Base-by-base conservation (phyloP, 2,329 filamentous ascomycete species). In the Phialophora verrucosa region DNA sequence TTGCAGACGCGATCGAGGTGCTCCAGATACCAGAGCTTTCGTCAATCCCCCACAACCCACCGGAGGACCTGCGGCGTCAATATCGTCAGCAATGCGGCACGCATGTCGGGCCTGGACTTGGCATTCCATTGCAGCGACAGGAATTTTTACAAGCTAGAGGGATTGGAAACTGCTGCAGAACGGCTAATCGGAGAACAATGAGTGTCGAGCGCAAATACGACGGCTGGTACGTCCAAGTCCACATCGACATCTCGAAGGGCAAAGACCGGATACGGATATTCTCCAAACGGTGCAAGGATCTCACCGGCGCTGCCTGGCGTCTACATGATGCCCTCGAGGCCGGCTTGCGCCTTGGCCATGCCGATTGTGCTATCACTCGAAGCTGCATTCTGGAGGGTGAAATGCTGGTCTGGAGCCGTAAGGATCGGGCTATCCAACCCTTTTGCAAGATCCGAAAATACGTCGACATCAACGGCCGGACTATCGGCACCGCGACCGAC, bases 211-310 rank as follows among this genome's bases (percentile, higher is more conserved):
- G 88, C 59, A 96, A 96, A 75, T 87, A 96, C 68, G 92, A 96
- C 73, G 92, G 91, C 12, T 93, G 97, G 76, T 97, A 95, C 71
- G 96, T 91, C 72, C 93, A 97, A 76, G 87, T 97, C 32, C 93
- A 97, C 73, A 81, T 97, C 47, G 88, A 96, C 73, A 79, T 91
- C 6, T 80, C 80, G 8, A 87, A 85, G 58, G 79, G 79, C 17
- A n/a, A 75, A 65, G 74, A 83, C 0, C 85, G 83, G 56, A 87
- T 96, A 31, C 89, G 90, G 69, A 94, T 97, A 32, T 97, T 95
- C 75, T 96, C 92, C 10, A 97, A 97, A 75, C 95, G 92, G 73
- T 92, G 93, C 65, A 96, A 95, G 75, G 91, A 97, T 71, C 94
- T 92, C 53, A 97, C 92, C 0, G 75, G 80, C 59, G 93, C 96